Conservation (phyloP, 177 flowering plant species). For the Tripterygium wilfordii region DNA sequence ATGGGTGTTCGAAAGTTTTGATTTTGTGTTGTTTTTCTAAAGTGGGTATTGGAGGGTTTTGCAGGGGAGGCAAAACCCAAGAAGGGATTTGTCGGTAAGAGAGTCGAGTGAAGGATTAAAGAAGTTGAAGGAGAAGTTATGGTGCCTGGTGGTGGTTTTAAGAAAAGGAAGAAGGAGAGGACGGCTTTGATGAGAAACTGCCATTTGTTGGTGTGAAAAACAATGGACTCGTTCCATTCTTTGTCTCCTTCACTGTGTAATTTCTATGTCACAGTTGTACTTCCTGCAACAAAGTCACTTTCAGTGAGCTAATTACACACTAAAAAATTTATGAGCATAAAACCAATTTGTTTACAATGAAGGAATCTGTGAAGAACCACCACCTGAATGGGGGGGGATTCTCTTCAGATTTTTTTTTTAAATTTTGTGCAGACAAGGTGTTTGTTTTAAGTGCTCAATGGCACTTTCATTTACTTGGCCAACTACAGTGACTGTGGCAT, state of each 20-base stretch:
- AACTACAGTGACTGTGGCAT: constrained; percentile 1
- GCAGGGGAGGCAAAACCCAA: constrained; percentile 9
- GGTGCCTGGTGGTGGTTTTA: constrained; percentile 7
- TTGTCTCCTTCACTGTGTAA: too few species aligned
- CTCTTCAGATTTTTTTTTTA: too few species aligned
- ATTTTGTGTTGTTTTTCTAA: background rate
- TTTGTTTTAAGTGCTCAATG: constrained; percentile 1
- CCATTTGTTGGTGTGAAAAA: constrained; percentile 54
- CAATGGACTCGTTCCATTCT: constrained; percentile 68
- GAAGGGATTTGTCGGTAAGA: constrained; percentile 6
- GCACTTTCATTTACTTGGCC: constrained; percentile 6
- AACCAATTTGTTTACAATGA: too few species aligned
- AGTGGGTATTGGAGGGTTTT: constrained; percentile 11
- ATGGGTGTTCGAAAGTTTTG: background rate
- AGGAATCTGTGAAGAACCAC: too few species aligned
- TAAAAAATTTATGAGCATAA: too few species aligned
- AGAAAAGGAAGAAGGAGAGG: constrained; percentile 13
- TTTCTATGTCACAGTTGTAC: too few species aligned
- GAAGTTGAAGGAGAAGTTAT: constrained; percentile 8
- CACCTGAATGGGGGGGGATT: too few species aligned
- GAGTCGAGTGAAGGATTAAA: constrained; percentile 1
- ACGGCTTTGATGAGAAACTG: constrained; percentile 44
- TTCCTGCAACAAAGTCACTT: too few species aligned
- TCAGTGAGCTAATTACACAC: too few species aligned
- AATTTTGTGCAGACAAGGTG: too few species aligned